Evolutionary conservation across 208 protist genomes (phyloP), one percentile per base, ranked within the genome.

Genomic region (Phytomonas serpens): DNA sequence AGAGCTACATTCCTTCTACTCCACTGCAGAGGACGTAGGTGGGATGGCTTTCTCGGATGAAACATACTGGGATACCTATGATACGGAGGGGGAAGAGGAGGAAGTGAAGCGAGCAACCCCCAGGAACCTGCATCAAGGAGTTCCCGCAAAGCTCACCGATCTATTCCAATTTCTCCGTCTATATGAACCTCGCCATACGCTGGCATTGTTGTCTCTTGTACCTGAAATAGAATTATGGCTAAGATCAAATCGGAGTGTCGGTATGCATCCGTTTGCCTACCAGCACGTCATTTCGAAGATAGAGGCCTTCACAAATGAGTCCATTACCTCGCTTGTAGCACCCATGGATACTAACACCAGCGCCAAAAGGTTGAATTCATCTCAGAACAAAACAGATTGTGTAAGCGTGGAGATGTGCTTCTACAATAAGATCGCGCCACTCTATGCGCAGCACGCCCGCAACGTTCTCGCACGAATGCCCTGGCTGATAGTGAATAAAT

Each of bases 241-340:
- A 30, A 67, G 79, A 3, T 70, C 67, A 13, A 73, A 69, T 36
- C 67, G 71, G 16, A 77, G 69, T 0, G 32, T 83, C 23, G 79
- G 79, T 7, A 83, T 83, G 75, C 42, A 61, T 31, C 79, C 75
- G 6, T 69, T 61, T 7, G 40, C 68, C n/a, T 83, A 80, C 67
- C 61, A 69, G 40, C 61, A 66, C 13, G 78, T 79, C 31, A 47
- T 80, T 69, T 57, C 47, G 5, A 19, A 57, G 47, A 57, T 57
- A 19, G 47, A 57, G 6, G 47, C 47, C 47, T 57, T 57, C 47
- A 57, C 47, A 19, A 57, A 57, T 57, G 47, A 27, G 19, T 27
- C 47, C 2, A 57, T 57, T 27, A 23, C 47, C 0, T 57, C 47
- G 2, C 47, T 57, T 57, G 19, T 57, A 57, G 16, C 23, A 6